Base-by-base conservation (phyloP, 768 basidiomycete genomes). In the Tulasnella sp. region DNA sequence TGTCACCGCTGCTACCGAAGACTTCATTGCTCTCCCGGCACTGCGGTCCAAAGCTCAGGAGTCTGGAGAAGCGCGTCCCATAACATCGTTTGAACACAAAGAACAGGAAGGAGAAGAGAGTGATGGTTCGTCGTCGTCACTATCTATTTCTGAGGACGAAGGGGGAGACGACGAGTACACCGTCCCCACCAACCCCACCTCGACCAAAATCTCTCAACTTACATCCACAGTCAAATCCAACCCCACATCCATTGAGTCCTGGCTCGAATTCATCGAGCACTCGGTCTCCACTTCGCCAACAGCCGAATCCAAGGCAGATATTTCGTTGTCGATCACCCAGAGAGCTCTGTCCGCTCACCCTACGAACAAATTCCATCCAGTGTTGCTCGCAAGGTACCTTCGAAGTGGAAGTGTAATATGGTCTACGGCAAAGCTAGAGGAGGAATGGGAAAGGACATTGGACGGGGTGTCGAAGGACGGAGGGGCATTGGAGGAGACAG, bases 401-500 rank as follows among this genome's bases (percentile, higher is more conserved):
- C 87, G 86, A 74, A 88, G 91, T 1, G 92, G 92, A 22, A 91
- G 92, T 82, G 89, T 91, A 77, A 80, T 91, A 22, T 93, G 92
- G 92, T 81, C 86, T 31, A 85, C 85, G 75, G 84, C 84, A 58
- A 88, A 88, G 82, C 79, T 91, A 22, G 74, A 80, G 31, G 83
- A 84, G 3, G 91, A 93, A 79, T 95, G 93, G 93, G 90, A 92
- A 74, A 84, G 86, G 25, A 89, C 90, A 2, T 81, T 93, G 78
- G 84, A 83, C 49, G 79, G 87, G 4, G 86, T 87, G 37, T 87
- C 52, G 14, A 45, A 15, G 12, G 34, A 22, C 86, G 42, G 81
- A 86, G 36, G 29, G 67, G 22, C 22, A 25, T 11, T 72, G 38
- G 67, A 68, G 58, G 67, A 78, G 74, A 49, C 75, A 19, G 71